Evolutionary conservation across 495 filamentous ascomycete species (phyloP).

Genomic region (Pseudotulostoma volvatum): DNA sequence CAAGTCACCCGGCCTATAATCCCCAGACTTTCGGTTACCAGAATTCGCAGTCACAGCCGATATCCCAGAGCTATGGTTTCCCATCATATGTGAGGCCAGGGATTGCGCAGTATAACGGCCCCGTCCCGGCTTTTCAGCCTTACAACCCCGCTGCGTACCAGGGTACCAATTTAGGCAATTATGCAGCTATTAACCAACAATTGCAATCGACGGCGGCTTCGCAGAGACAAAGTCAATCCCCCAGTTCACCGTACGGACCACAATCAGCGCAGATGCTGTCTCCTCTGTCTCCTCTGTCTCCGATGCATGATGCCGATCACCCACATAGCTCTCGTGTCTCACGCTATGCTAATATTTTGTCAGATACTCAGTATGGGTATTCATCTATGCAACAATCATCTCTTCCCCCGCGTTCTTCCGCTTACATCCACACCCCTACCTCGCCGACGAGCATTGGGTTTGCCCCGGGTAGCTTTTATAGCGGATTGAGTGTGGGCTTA

Average conservation of each 20-base stretch:
- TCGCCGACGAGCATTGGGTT: constrained; percentile 10
- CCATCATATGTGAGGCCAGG: constrained; percentile 29
- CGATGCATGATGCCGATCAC: constrained; percentile 31
- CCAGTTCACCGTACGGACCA: constrained; percentile 19
- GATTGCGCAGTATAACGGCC: constrained; percentile 14
- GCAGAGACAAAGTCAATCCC: constrained; percentile 20
- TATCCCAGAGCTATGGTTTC: constrained; percentile 22
- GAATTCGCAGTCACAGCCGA: constrained; percentile 35
- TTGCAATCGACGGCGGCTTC: constrained; percentile 18
- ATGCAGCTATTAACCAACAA: constrained; percentile 15
- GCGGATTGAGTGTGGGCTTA: constrained; percentile 8
- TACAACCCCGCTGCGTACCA: constrained; percentile 63
- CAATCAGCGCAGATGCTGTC: constrained; percentile 19
- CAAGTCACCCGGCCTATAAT: constrained; percentile 53
- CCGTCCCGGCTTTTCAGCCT: constrained; percentile 34
- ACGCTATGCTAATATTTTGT: constrained; percentile 9
- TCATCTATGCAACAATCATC: constrained; percentile 5
- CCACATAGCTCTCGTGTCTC: constrained; percentile 27
- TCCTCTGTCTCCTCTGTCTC: constrained; percentile 31
- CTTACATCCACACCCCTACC: constrained; percentile 13
- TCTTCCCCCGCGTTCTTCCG: constrained; percentile 3
- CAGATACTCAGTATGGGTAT: constrained; percentile 10
- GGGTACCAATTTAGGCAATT: constrained; percentile 9
- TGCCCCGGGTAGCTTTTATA: constrained; percentile 14
- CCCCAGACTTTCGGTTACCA: constrained; percentile 63